These are phyloP conservation scores for Russula compacta DNA, from an alignment of 768 basidiomycete genomes.

Conservation along the genomic window DNA sequence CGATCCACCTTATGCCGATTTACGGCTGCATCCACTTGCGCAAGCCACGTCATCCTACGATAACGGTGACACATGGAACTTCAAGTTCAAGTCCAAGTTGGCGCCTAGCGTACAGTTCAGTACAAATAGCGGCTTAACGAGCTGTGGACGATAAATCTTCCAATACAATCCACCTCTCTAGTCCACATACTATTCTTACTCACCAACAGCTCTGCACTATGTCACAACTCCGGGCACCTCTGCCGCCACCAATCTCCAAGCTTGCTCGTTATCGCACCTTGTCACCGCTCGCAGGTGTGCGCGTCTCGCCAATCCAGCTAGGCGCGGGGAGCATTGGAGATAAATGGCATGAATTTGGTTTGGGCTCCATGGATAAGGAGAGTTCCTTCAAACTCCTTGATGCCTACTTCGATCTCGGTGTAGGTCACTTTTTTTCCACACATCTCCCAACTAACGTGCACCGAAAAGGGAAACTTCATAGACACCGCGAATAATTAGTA, in stretches of 20 bases:
- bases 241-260: conserved; percentile 22
- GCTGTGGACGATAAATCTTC: not conserved
- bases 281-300: conserved; percentile 28
- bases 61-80: not conserved
- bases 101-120: not conserved
- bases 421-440: not conserved
- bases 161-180: not conserved
- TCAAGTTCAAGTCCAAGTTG: no score
- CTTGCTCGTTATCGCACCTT: conserved; percentile 28
- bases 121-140: not conserved
- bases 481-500: conserved; percentile 32
- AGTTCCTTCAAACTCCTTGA: conserved; percentile 33
- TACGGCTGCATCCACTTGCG: no score
- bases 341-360: conserved; percentile 26
- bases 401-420: conserved; percentile 28
- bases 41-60: no score
- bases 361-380: conserved; percentile 31
- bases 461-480: conserved; percentile 24
- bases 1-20: no score
- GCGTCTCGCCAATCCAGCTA: conserved; percentile 31
- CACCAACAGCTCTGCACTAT: not conserved
- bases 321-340: conserved; percentile 34
- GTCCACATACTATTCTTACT: no score
- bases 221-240: not conserved
- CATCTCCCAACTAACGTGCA: not conserved